phyloP scores from a whole-genome alignment of 139 green algal species.

The Protoeuglena noctilucae region DNA sequence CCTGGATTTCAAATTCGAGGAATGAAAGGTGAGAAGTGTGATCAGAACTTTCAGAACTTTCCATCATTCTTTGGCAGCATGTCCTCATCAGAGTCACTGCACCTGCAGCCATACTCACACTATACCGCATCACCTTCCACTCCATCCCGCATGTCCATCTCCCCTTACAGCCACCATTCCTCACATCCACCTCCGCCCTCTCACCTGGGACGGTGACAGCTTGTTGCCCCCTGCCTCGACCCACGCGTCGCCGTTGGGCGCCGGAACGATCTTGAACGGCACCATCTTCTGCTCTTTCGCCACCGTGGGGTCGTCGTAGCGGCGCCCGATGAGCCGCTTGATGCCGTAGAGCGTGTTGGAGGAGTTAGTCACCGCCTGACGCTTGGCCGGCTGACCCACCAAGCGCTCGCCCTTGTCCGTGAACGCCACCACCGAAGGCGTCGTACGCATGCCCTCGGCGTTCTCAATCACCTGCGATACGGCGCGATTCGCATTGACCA shows the following conservation, averaged over 20 bases:
- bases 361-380: slow-evolving; percentile 92
- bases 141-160: too few species aligned
- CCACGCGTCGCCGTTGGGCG: slow-evolving; percentile 89
- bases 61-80: too few species aligned
- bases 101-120: too few species aligned
- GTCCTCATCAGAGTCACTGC: too few species aligned
- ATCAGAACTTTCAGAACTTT: too few species aligned
- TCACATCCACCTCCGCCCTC: too few species aligned
- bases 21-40: too few species aligned
- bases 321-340: slow-evolving; percentile 90
- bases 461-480: slow-evolving; percentile 86
- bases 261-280: slow-evolving; percentile 87
- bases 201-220: not conserved
- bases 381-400: slow-evolving; percentile 87
- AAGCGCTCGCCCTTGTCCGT: slow-evolving; percentile 90
- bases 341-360: slow-evolving; percentile 93
- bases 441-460: slow-evolving; percentile 87
- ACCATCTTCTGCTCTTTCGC: slow-evolving; percentile 92
- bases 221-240: slow-evolving; percentile 49
- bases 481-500: not conserved
- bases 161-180: too few species aligned
- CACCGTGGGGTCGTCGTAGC: slow-evolving; percentile 74
- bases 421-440: slow-evolving; percentile 94
- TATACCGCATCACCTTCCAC: too few species aligned
- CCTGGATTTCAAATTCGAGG: too few species aligned